A percentile compares a stretch with the other conserved stretches of the same genome.
Evolutionary conservation across 768 basidiomycete genomes (phyloP).

Genomic region (Vishniacozyma victoriae): DNA sequence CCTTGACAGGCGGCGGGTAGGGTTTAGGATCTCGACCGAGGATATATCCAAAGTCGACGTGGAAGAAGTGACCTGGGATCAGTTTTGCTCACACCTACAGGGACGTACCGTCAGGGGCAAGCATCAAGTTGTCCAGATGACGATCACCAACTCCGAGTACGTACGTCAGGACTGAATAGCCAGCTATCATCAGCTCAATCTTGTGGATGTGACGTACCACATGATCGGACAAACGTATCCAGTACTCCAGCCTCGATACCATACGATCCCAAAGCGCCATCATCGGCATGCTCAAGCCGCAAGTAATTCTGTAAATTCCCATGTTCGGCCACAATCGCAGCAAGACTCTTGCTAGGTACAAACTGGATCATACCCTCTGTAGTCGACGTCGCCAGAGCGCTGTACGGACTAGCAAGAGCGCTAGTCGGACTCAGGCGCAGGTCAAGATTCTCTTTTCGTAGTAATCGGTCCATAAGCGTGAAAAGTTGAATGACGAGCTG

Average conservation of each 20-base stretch:
- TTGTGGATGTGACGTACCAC: slow-evolving; percentile 59
- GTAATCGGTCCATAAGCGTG: slow-evolving; percentile 89
- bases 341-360: slow-evolving; percentile 90
- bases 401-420: slow-evolving; percentile 77
- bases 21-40: slow-evolving; percentile 95
- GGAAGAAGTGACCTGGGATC: slow-evolving; percentile 80
- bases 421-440: slow-evolving; percentile 84
- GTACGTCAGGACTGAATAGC: slow-evolving; percentile 96
- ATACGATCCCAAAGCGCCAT: slow-evolving; percentile 87
- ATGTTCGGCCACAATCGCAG: slow-evolving; percentile 81
- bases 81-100: not conserved
- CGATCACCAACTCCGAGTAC: slow-evolving; percentile 93
- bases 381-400: slow-evolving; percentile 85
- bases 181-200: slow-evolving; percentile 55
- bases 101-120: slow-evolving; percentile 76
- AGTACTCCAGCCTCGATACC: slow-evolving; percentile 92
- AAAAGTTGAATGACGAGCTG: slow-evolving; percentile 98
- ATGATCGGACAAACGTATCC: slow-evolving; percentile 93
- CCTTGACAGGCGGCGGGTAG: slow-evolving; percentile 94
- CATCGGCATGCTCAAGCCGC: slow-evolving; percentile 79
- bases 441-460: slow-evolving; percentile 92
- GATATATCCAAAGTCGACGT: slow-evolving; percentile 98
- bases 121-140: slow-evolving; percentile 87
- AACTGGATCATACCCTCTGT: slow-evolving; percentile 95
- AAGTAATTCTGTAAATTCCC: slow-evolving; percentile 72